These are phyloP conservation scores for Pterulicium gracile DNA, from an alignment of 1,284 basidiomycete genomes.

Conservation along the genomic window DNA sequence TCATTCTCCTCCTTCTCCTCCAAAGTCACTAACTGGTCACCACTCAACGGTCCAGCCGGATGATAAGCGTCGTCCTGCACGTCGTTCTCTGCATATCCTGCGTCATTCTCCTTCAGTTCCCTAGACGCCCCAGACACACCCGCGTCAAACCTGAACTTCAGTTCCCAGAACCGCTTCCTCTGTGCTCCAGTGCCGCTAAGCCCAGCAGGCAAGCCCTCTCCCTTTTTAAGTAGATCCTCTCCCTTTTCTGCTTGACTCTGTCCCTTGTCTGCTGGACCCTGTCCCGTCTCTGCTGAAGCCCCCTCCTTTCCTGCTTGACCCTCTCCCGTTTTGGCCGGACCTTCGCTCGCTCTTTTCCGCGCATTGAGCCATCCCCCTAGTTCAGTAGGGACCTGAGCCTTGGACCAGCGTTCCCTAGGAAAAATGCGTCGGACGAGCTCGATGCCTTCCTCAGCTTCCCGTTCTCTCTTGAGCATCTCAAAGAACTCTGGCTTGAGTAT, in stretches of 20 bases:
- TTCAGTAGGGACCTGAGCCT: constrained; percentile 41
- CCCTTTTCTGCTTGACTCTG: too few species aligned
- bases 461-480: constrained; percentile 39
- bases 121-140: not conserved
- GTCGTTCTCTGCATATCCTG: not conserved
- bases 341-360: constrained; percentile 15
- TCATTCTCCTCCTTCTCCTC: constrained; percentile 1
- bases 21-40: not conserved
- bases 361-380: constrained; percentile 50
- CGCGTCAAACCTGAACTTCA: not conserved
- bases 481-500: constrained; percentile 72
- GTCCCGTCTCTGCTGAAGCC: too few species aligned
- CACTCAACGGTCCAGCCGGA: not conserved
- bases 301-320: not conserved
- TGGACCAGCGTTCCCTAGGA: constrained; percentile 33
- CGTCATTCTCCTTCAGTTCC: not conserved
- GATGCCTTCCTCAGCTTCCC: constrained; percentile 47
- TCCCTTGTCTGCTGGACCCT: too few species aligned
- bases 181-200: too few species aligned
- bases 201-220: too few species aligned
- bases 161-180: not conserved
- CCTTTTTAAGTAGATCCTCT: too few species aligned
- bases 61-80: not conserved
- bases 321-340: constrained; percentile 6
- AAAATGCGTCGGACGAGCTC: constrained; percentile 30